These are phyloP conservation scores for Hypoxylon rubiginosum DNA, from an alignment of 2,329 filamentous ascomycete species.

Conservation along the genomic window DNA sequence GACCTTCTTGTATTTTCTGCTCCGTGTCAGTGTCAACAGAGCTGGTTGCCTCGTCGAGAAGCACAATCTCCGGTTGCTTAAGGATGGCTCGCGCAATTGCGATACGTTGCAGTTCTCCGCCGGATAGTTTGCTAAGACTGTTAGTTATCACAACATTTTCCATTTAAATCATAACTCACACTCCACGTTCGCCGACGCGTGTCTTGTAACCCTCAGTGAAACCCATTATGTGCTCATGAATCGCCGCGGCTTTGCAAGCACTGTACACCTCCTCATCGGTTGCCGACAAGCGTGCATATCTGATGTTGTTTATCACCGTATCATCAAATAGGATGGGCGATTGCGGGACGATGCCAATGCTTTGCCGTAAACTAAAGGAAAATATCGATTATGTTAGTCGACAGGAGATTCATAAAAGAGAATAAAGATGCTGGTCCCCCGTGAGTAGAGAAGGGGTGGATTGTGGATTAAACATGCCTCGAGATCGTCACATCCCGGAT, in stretches of 20 bases:
- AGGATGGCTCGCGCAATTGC: conserved; percentile 79
- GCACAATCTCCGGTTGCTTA: conserved; percentile 79
- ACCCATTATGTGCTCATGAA: conserved; percentile 66
- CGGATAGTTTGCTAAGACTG: conserved; percentile 68
- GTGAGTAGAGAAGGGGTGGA: background rate
- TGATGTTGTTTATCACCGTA: conserved; percentile 67
- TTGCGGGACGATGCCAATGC: conserved; percentile 62
- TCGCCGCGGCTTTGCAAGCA: conserved; percentile 66
- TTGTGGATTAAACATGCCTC: conserved; percentile 44
- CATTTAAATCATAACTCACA: conserved; percentile 51
- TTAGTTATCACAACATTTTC: conserved; percentile 28
- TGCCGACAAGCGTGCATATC: conserved; percentile 64
- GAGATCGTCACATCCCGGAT: conserved; percentile 58
- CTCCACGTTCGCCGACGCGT: conserved; percentile 66
- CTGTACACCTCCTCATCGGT: conserved; percentile 64
- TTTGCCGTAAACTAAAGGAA: conserved; percentile 56
- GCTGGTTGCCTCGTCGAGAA: conserved; percentile 84
- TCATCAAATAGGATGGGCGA: conserved; percentile 66
- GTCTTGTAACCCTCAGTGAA: conserved; percentile 68
- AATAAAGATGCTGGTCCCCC: conserved; percentile 9
- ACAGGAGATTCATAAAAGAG: background rate
- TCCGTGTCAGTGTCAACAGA: conserved; percentile 80
- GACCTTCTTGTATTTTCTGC: conserved; percentile 74
- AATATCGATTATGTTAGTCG: conserved; percentile 10
- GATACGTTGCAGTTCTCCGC: conserved; percentile 75